Percentiles rank a stretch among this genome's conserved stretches.
These are phyloP conservation scores for Mycena venus DNA, from an alignment of 768 basidiomycete genomes.

Conservation along the genomic window DNA sequence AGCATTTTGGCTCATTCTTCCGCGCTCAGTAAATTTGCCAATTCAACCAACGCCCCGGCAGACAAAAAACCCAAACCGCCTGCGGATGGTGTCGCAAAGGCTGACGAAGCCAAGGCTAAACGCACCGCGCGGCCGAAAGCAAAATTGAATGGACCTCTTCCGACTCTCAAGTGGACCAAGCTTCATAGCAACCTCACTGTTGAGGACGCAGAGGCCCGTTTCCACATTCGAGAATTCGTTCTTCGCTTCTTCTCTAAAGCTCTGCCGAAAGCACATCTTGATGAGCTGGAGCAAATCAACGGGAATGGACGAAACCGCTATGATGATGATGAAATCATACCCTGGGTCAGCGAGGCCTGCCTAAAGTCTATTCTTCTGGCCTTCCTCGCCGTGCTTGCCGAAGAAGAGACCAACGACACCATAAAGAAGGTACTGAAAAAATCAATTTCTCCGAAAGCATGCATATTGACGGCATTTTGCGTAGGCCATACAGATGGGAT, in stretches of 20 bases:
- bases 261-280: slow-evolving; percentile 61
- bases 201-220: slow-evolving; percentile 68
- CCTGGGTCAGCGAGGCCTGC: slow-evolving; percentile 78
- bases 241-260: slow-evolving; percentile 67
- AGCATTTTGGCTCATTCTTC: not conserved
- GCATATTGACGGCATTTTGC: not conserved
- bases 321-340: slow-evolving; percentile 57
- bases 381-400: slow-evolving; percentile 67
- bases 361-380: slow-evolving; percentile 74
- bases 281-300: slow-evolving; percentile 73
- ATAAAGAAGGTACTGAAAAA: slow-evolving; percentile 49
- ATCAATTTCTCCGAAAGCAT: not conserved
- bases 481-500: slow-evolving; percentile 59
- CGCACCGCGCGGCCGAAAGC: slow-evolving; percentile 44
- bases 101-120: slow-evolving; percentile 36
- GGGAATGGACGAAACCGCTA: slow-evolving; percentile 47
- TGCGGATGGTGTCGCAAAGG: slow-evolving; percentile 13
- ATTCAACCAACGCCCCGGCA: slow-evolving; percentile 12
- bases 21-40: slow-evolving; percentile 24
- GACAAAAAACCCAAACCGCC: slow-evolving; percentile 24
- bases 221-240: slow-evolving; percentile 82
- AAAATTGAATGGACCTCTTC: slow-evolving; percentile 48
- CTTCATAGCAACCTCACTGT: slow-evolving; percentile 59
- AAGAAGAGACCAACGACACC: slow-evolving; percentile 52
- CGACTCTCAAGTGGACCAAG: slow-evolving; percentile 67